These are phyloP conservation scores for Saccharomyces hybrid DNA, from an alignment of 1,139 yeast genomes.

Conservation along the genomic window DNA sequence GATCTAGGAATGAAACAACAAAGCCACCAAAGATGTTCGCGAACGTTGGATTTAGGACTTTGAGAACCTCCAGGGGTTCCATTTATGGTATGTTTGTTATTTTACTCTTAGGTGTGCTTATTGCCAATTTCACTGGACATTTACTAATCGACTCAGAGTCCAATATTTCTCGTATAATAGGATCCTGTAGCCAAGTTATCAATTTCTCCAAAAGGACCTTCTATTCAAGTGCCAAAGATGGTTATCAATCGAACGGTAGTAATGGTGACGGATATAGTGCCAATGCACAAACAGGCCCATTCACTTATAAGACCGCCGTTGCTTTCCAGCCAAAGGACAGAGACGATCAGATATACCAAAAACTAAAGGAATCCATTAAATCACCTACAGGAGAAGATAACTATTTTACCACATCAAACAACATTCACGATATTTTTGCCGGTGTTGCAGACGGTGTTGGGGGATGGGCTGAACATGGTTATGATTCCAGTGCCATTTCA, in stretches of 20 bases:
- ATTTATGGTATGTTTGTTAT: slow-evolving; percentile 13
- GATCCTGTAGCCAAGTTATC: background rate
- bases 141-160: slow-evolving; percentile 11
- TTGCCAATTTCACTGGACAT: slow-evolving; percentile 6
- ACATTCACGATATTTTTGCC: slow-evolving; percentile 40
- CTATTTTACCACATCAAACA: slow-evolving; percentile 46
- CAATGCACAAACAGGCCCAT: slow-evolving; percentile 3
- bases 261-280: slow-evolving; percentile 4
- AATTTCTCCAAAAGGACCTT: slow-evolving; percentile 7
- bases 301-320: slow-evolving; percentile 51
- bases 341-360: slow-evolving; percentile 38
- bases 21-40: slow-evolving; percentile 6
- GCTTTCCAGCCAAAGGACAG: slow-evolving; percentile 71
- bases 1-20: background rate
- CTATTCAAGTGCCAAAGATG: slow-evolving; percentile 8
- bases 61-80: slow-evolving; percentile 8
- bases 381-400: slow-evolving; percentile 88
- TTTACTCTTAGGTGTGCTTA: slow-evolving; percentile 3
- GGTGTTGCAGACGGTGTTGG: slow-evolving; percentile 99
- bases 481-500: slow-evolving; percentile 76
- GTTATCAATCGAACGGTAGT: slow-evolving; percentile 5
- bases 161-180: background rate
- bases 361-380: slow-evolving; percentile 27
- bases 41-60: slow-evolving; percentile 7
- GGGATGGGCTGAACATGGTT: slow-evolving; percentile 91